Base-by-base conservation (phyloP, 176 grass and related monocot species). In the Urochloa ruziziensis region DNA sequence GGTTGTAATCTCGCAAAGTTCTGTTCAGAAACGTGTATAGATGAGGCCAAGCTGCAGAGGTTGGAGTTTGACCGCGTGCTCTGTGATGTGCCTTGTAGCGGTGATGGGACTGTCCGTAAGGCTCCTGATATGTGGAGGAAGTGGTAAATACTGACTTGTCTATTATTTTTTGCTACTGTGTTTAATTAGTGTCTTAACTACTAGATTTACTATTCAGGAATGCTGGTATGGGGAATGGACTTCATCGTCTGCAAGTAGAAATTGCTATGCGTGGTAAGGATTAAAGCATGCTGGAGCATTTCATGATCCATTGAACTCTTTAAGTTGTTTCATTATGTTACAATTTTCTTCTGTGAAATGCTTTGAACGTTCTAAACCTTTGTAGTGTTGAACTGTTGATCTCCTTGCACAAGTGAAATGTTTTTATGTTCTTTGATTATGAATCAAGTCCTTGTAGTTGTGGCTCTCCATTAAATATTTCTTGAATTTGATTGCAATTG, bases 71-170 rank as follows among this genome's bases (percentile, higher is more conserved):
- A 98, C 46, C 85, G 96, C 72, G 89, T 98, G 24, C 79, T 98
- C 24, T 98, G 96, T 81, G 96, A 98, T 83, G 96, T 98, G 76
- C 96, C 96, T 78, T 98, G 96, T 70, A 98, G 96, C 69, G 96
- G 96, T n/a, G 96, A 98, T 85, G 96, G 96, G 14, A 98, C 96
- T 85, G 87, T 89, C 18, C 89, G 96, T 54, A 98, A 98, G 73
- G 96, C 96, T 86, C 96, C 96, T 89, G 96, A 95, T 91, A 94
- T 98, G 62, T 98, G 96, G 96, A 91, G 96, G 89, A 98, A 95
- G 37, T 98, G 93, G 96, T 98, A 90, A 87, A 33, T 74, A 77
- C 43, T 74, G 17, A 70, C 63, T 35, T 18, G 2, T 49, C 76
- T 78, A 21, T 15, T 70, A 28, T 71, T 15, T 54, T 67, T 78